These are phyloP conservation scores for Adansonia rubrostipa DNA, from an alignment of 441 rosid species.

Conservation along the genomic window DNA sequence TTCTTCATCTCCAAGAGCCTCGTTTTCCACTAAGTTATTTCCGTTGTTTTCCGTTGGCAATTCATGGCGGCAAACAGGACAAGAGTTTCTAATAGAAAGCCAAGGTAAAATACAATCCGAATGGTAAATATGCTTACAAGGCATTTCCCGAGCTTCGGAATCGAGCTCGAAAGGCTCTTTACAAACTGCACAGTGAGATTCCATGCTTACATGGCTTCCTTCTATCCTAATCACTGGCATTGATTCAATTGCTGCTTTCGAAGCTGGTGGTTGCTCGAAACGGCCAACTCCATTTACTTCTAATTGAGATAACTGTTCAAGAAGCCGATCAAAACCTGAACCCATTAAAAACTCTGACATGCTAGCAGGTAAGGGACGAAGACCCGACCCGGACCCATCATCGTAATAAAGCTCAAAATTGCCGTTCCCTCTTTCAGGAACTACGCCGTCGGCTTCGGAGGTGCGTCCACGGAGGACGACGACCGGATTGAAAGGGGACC, in stretches of 20 bases:
- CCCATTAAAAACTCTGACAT: conserved; percentile 70
- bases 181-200: conserved; percentile 64
- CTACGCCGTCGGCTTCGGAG: conserved; percentile 32
- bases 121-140: conserved; percentile 67
- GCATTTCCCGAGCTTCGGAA: conserved; percentile 60
- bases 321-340: conserved; percentile 63
- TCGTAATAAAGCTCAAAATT: conserved; percentile 58
- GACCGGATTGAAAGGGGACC: conserved; percentile 63
- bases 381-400: conserved; percentile 58
- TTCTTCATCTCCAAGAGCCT: conserved; percentile 37
- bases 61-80: conserved; percentile 67
- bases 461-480: conserved; percentile 52
- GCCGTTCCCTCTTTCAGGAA: conserved; percentile 32
- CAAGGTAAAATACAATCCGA: conserved; percentile 66
- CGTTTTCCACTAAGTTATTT: conserved; percentile 30
- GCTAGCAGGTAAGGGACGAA: conserved; percentile 57
- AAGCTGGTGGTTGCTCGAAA: conserved; percentile 57
- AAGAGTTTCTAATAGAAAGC: conserved; percentile 59
- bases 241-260: conserved; percentile 66
- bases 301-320: conserved; percentile 58
- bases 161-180: conserved; percentile 56
- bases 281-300: conserved; percentile 46
- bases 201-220: conserved; percentile 42
- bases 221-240: conserved; percentile 56
- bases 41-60: conserved; percentile 42